phyloP scores from a whole-genome alignment of 2,329 filamentous ascomycete species.

The Neospermospora avenae region DNA sequence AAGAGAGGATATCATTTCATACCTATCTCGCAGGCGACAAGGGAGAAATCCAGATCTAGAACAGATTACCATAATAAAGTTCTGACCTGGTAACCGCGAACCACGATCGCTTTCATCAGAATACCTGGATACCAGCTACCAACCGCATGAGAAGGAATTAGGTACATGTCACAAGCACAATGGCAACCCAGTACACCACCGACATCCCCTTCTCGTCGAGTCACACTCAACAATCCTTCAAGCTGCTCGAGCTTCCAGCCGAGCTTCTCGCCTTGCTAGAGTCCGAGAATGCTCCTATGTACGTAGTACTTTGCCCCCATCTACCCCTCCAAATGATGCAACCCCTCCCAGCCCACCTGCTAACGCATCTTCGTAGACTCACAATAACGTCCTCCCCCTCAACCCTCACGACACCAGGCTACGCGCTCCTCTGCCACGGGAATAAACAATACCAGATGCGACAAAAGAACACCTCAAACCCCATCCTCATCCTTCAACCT shows the following conservation, averaged over 20 bases:
- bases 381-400: slow-evolving; percentile 39
- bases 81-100: not conserved
- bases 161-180: slow-evolving; percentile 8
- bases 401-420: slow-evolving; percentile 36
- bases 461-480: slow-evolving; percentile 66
- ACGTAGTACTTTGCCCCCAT: slow-evolving; percentile 26
- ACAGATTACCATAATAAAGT: not conserved
- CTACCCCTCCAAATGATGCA: not conserved
- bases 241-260: slow-evolving; percentile 59
- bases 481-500: slow-evolving; percentile 53
- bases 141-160: too few species aligned
- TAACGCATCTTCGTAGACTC: slow-evolving; percentile 7
- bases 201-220: slow-evolving; percentile 50
- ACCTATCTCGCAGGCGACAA: not conserved
- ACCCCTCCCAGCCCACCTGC: not conserved
- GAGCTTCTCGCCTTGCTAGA: slow-evolving; percentile 56
- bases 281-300: slow-evolving; percentile 51
- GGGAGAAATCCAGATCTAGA: not conserved
- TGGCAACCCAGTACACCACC: slow-evolving; percentile 34
- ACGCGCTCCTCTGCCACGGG: slow-evolving; percentile 51
- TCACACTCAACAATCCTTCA: slow-evolving; percentile 50
- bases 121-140: too few species aligned
- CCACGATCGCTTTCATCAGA: not conserved
- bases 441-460: slow-evolving; percentile 55
- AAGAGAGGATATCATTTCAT: not conserved